phyloP scores from a whole-genome alignment of 225 moss, liverwort and hornwort genomes.

The Marchantia paleacea region DNA sequence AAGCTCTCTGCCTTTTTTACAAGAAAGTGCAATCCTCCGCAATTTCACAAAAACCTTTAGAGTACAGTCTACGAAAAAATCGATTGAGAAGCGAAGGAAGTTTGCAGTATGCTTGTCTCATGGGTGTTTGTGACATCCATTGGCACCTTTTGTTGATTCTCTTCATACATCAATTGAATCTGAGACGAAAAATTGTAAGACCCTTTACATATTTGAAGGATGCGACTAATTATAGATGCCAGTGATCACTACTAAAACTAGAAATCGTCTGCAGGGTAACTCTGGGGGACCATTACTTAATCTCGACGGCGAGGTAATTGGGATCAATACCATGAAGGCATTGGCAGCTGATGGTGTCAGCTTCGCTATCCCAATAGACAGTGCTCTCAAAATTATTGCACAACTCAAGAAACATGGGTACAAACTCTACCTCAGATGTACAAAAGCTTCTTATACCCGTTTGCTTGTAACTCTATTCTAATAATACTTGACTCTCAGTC shows the following conservation, averaged over 20 bases:
- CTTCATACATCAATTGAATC: too few species aligned
- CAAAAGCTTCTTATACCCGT: not conserved
- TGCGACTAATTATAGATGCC: not conserved
- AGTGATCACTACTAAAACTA: too few species aligned
- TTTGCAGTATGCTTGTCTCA: too few species aligned
- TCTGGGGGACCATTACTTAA: conserved; percentile 89
- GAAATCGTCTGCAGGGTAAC: conserved; percentile 54
- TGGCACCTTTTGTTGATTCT: too few species aligned
- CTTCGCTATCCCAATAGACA: conserved; percentile 93
- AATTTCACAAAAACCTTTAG: too few species aligned
- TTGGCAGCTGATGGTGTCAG: conserved; percentile 84
- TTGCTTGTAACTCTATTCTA: not conserved
- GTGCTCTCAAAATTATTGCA: conserved; percentile 63
- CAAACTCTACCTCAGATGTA: not conserved
- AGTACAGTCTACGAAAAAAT: too few species aligned
- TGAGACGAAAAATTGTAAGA: too few species aligned
- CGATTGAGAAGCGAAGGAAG: too few species aligned
- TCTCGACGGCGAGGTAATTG: conserved; percentile 92
- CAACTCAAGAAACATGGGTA: conserved; percentile 48
- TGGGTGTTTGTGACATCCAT: too few species aligned
- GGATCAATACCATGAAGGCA: conserved; percentile 93
- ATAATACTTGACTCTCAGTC: not conserved
- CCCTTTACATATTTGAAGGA: too few species aligned
- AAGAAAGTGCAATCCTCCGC: too few species aligned
- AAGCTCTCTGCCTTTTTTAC: too few species aligned